A percentile compares a stretch with the other conserved stretches of the same genome.
Evolutionary conservation across 768 basidiomycete genomes (phyloP).

Genomic region (Mycena leptocephala): DNA sequence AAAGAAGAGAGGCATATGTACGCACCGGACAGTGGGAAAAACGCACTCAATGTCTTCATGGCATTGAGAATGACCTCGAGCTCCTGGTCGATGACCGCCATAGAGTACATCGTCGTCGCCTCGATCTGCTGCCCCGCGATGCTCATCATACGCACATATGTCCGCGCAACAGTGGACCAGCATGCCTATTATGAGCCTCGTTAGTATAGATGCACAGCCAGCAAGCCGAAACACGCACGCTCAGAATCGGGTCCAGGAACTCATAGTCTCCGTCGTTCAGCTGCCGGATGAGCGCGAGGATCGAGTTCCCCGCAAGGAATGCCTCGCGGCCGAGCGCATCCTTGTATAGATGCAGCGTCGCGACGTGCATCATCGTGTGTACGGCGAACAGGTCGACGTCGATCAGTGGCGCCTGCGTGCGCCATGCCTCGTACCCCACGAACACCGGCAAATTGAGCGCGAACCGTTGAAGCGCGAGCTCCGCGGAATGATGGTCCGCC

Average conservation of each 20-base stretch:
- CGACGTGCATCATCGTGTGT: conserved; percentile 66
- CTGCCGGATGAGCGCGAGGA: conserved; percentile 62
- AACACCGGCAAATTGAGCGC: conserved; percentile 57
- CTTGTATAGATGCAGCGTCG: conserved; percentile 67
- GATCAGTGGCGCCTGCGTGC: conserved; percentile 50
- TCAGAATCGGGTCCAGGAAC: conserved; percentile 68
- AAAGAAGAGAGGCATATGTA: neutral
- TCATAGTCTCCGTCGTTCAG: conserved; percentile 67
- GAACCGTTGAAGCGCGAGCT: conserved; percentile 64
- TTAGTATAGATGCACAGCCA: neutral
- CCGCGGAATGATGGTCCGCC: conserved; percentile 60
- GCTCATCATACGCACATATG: conserved; percentile 53
- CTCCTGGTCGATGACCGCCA: conserved; percentile 48
- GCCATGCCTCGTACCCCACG: conserved; percentile 51
- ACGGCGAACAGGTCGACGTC: conserved; percentile 63
- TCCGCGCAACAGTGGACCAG: conserved; percentile 57
- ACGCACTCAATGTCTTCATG: conserved; percentile 50
- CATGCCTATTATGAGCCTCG: conserved; percentile 47
- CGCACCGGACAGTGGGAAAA: conserved; percentile 58
- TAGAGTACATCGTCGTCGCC: conserved; percentile 34
- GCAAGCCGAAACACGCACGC: conserved; percentile 56
- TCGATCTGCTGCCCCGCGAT: conserved; percentile 35
- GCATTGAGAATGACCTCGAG: conserved; percentile 52
- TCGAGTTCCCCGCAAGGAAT: conserved; percentile 59
- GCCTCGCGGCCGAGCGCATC: conserved; percentile 59